Base-by-base conservation (phyloP, 1,139 yeast species). In the Williopsis jadinii region DNA sequence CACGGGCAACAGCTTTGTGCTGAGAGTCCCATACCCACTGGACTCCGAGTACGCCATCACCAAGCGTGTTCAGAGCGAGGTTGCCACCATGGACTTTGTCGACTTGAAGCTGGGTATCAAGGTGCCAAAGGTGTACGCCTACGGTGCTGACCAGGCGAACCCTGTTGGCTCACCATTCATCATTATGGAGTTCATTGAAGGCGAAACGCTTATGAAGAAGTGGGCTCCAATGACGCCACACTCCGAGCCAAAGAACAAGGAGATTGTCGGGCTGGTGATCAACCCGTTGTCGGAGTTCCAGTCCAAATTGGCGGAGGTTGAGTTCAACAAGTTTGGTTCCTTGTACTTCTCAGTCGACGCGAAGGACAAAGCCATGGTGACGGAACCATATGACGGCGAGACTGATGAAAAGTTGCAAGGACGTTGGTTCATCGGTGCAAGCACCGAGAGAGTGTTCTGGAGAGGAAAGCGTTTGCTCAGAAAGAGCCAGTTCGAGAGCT, bases 361-460 rank as follows among this genome's bases (percentile, higher is more conserved):
- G 54, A 82, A 77, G 24, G 64, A 26, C 33, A 47, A 41, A 38
- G 54, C 56, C 12, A 47, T 65, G 24, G 27, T 43, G 3, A 63
- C 68, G 36, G 57, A 57, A 29, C 85, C 95, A 4, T 84, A 83
- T 51, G 78, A 75, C 8, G 86, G 80, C 15, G 92, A 84, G 59
- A 65, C 70, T 29, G 68, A 79, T 41, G 67, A 69, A 27, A 62
- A 61, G 28, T 66, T 84, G 41, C 67, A 68, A 39, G 74, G 75
- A 49, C 77, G 95, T 66, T 90, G 95, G 94, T 75, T 84, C 59
- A 80, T 92, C 51, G 97, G 98, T 2, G 94, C 95, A n/a, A 76
- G 87, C 34, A 80, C 79, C 32, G 97, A 90, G 63, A 73, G 83
- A 49, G 72, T 77, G 12, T 85, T 81, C 59, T 81, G 88, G 73